Base-by-base conservation (phyloP, 805 yeast species). In the Zygosaccharomyces pseudorouxii region DNA sequence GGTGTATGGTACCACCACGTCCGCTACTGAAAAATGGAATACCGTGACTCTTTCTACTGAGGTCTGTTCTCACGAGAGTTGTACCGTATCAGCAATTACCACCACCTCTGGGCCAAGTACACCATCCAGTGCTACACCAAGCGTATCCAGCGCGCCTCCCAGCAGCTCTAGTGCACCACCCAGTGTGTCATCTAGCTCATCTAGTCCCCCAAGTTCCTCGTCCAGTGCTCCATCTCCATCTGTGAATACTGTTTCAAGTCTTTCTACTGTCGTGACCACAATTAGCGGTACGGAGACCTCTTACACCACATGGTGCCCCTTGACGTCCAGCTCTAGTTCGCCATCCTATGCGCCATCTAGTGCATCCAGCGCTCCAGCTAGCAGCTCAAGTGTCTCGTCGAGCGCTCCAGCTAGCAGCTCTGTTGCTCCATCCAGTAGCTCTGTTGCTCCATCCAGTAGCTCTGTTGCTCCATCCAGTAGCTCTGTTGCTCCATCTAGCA, bases 291-390 rank as follows among this genome's bases (percentile, higher is more conserved):
- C 51, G 3, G 63, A 45, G 38, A 75, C 75, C 11, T 59, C 59
- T 16, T 76, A 68, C 64, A 70, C 75, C 12, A 71, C 75, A 5
- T 71, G 69, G 61, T 71, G 74, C 52, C 75, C 76, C 33, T 49
- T 63, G 30, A 57, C 36, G 4, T 37, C 36, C 4, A 51, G 20
- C 19, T n/a, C n/a, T 12, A 31, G 46, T 14, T 37, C 40, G 12
- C 18, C 47, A 23, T 14, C 35, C 25, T 14, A 14, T 18, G 30
- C 12, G 7, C 28, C 30, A 22, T 43, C 46, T 7, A 23, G 22
- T 5, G 1, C 33, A 22, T n/a, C 42, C 8, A 11, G 19, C 9
- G 8, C 41, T 8, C 20, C 40, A 1, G 23, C 41, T n/a, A 10
- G 25, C 14, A n/a, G 38, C n/a, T 10, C 40, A 22, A 22, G 23